Conservation (phyloP, 495 filamentous ascomycete genomes). For the Clohesyomyces aquaticus region DNA sequence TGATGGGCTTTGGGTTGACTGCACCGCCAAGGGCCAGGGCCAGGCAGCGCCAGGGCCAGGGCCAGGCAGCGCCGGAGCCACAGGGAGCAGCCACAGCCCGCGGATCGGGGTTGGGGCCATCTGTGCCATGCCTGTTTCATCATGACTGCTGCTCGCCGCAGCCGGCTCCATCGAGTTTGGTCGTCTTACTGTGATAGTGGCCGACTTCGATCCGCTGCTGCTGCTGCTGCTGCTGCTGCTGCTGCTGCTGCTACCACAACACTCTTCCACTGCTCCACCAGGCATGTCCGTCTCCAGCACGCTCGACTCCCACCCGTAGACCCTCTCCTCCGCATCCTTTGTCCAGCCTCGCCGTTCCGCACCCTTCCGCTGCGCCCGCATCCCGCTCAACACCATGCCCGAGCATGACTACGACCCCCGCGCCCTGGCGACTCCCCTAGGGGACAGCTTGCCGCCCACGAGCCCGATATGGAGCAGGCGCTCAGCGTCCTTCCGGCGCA, state of each 20-base stretch:
- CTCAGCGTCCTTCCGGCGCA: slow-evolving; percentile 51
- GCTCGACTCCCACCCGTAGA: neutral
- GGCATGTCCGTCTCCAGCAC: slow-evolving; percentile 5
- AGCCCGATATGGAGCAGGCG: slow-evolving; percentile 48
- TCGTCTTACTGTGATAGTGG: neutral
- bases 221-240: no score
- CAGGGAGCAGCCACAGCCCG: no score
- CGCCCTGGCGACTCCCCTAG: slow-evolving; percentile 65
- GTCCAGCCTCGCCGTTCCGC: slow-evolving; percentile 13
- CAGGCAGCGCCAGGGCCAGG: no score
- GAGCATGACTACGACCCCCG: slow-evolving; percentile 51
- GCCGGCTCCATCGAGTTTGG: neutral
- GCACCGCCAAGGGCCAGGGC: no score
- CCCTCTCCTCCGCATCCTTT: slow-evolving; percentile 1
- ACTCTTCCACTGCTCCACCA: slow-evolving; percentile 2
- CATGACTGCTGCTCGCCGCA: neutral
- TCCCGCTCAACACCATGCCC: slow-evolving; percentile 20
- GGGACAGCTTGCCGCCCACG: slow-evolving; percentile 42
- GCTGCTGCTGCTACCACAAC: neutral
- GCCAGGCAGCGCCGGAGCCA: no score
- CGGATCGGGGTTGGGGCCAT: no score
- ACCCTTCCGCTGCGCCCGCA: slow-evolving; percentile 11
- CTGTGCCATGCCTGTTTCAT: neutral
- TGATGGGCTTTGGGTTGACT: no score
- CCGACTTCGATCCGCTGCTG: neutral